Evolutionary conservation across 371 early-diverging fungal genomes (phyloP).

Genomic region (Zopfochytrium polystomum): DNA sequence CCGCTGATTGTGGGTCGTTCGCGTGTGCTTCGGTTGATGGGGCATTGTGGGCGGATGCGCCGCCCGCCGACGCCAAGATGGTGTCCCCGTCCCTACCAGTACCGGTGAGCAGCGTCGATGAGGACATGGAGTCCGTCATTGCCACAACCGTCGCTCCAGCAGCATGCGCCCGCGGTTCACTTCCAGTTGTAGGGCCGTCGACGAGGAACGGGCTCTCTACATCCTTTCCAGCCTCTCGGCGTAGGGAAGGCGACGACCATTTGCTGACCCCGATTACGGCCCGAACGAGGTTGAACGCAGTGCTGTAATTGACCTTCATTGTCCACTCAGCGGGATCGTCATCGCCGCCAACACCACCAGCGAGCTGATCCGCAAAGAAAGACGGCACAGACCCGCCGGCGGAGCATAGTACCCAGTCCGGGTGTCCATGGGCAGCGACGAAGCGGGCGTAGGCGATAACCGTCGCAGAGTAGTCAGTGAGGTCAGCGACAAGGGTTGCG

Average conservation of each 20-base stretch:
- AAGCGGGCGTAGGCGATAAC: neutral
- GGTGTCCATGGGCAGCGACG: slow-evolving; percentile 11
- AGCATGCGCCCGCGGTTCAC: neutral
- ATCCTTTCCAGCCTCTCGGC: neutral
- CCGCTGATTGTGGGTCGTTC: neutral
- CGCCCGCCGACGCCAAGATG: neutral
- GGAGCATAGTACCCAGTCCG: slow-evolving; percentile 36
- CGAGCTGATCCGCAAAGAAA: slow-evolving; percentile 30
- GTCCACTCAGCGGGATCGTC: slow-evolving; percentile 1
- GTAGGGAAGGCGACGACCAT: neutral
- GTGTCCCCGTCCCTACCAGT: neutral
- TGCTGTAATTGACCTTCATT: slow-evolving; percentile 38
- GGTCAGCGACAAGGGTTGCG: slow-evolving; percentile 25
- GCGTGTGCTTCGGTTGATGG: too few species aligned
- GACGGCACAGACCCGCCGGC: slow-evolving; percentile 39
- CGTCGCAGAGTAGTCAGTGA: slow-evolving; percentile 17
- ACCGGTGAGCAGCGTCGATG: neutral
- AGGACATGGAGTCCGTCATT: neutral
- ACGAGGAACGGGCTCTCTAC: too few species aligned
- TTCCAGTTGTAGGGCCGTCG: too few species aligned
- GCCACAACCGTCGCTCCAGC: neutral
- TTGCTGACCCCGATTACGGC: slow-evolving; percentile 31
- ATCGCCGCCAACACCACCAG: neutral
- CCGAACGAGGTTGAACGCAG: slow-evolving; percentile 33
- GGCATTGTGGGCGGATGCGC: neutral